A percentile compares a stretch with the other conserved stretches of the same genome.
phyloP scores from a whole-genome alignment of 768 basidiomycete species.

The Tricholoma sp. region DNA sequence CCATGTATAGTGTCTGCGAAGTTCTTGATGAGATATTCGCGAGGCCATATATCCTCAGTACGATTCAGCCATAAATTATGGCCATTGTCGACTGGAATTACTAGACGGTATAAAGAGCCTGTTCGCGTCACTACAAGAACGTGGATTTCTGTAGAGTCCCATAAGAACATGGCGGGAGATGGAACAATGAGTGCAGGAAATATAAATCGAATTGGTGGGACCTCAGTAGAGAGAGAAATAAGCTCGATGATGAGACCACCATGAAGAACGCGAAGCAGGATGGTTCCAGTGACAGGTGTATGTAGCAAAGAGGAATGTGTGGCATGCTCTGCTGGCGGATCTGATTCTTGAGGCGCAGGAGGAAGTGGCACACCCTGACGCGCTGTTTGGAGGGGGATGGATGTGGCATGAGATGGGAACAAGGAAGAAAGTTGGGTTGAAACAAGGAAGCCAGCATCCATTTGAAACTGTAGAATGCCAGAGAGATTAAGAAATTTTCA shows the following conservation, averaged over 20 bases:
- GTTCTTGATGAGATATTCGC: constrained; percentile 64
- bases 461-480: constrained; percentile 4
- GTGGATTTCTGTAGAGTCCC: constrained; percentile 53
- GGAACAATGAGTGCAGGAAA: constrained; percentile 69
- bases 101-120: constrained; percentile 71
- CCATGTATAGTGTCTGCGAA: constrained; percentile 36
- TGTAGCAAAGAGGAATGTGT: constrained; percentile 55
- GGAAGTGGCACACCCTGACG: constrained; percentile 50
- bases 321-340: constrained; percentile 68
- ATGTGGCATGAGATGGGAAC: constrained; percentile 46
- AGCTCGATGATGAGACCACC: constrained; percentile 73
- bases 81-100: constrained; percentile 53
- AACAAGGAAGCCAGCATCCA: constrained; percentile 42
- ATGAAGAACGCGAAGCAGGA: constrained; percentile 73
- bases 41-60: constrained; percentile 49
- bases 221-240: constrained; percentile 60
- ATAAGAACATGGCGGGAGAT: constrained; percentile 59
- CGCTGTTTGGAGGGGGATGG: constrained; percentile 53
- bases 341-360: constrained; percentile 33
- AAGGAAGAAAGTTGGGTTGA: constrained; percentile 64
- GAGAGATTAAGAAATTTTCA: neutral
- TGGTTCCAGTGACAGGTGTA: constrained; percentile 52
- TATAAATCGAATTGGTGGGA: constrained; percentile 68
- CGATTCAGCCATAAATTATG: constrained; percentile 56
- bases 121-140: constrained; percentile 62